phyloP scores from a whole-genome alignment of 2,329 filamentous ascomycete species.

The Aspergillus luchuensis region DNA sequence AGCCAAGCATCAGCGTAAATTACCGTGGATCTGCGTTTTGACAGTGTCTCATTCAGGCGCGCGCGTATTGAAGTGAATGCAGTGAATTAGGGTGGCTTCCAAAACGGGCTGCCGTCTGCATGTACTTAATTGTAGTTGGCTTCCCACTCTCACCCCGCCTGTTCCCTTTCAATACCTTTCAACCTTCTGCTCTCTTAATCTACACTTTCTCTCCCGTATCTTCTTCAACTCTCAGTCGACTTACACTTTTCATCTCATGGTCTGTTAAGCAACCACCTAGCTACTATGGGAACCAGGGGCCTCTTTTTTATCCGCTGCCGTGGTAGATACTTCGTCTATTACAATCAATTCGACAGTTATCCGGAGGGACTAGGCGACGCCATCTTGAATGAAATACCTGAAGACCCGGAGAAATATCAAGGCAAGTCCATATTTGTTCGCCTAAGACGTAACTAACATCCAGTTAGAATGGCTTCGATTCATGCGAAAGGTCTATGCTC shows the following conservation, averaged over 20 bases:
- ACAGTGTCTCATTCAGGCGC: no score
- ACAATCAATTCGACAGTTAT: constrained; percentile 23
- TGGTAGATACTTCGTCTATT: constrained; percentile 24
- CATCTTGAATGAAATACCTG: constrained; percentile 19
- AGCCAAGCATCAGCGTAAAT: no score
- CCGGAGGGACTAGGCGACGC: constrained; percentile 21
- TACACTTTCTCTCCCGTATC: not conserved
- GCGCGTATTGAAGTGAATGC: no score
- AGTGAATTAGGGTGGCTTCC: no score
- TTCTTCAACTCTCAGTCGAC: no score
- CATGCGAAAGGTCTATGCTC: constrained; percentile 13
- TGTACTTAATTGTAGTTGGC: no score
- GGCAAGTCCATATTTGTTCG: constrained; percentile 5
- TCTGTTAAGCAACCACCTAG: not conserved
- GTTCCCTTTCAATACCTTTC: not conserved
- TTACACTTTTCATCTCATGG: not conserved
- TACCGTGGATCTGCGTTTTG: no score
- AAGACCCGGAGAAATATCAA: constrained; percentile 15
- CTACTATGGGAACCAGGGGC: constrained; percentile 20
- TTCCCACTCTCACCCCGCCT: not conserved
- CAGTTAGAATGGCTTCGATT: constrained; percentile 20
- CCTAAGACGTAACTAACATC: not conserved
- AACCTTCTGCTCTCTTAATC: not conserved
- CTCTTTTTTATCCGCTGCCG: constrained; percentile 20
- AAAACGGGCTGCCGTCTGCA: no score